Conservation (phyloP, 1,284 basidiomycete genomes). For the Somion occarium region DNA sequence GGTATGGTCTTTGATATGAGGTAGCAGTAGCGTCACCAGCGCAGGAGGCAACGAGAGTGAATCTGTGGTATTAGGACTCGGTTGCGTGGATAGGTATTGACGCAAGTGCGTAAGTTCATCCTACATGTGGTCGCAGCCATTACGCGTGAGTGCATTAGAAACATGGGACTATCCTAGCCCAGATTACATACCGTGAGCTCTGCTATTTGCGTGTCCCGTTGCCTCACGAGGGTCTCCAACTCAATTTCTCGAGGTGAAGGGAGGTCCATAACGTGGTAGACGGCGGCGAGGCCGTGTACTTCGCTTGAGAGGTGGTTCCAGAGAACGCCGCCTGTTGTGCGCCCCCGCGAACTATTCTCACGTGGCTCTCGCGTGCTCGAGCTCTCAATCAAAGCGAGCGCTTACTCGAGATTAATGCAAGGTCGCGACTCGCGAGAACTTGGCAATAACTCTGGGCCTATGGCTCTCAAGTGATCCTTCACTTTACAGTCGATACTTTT, state of each 20-base stretch:
- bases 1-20: slow-evolving; percentile 48
- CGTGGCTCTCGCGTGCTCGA: slow-evolving; percentile 22
- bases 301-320: slow-evolving; percentile 16
- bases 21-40: slow-evolving; percentile 59
- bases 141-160: slow-evolving; percentile 12
- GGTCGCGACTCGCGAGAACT: no score
- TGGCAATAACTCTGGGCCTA: no score
- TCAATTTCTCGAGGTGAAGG: slow-evolving; percentile 72
- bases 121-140: slow-evolving; percentile 31
- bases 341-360: slow-evolving; percentile 21
- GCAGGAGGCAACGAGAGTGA: slow-evolving; percentile 63
- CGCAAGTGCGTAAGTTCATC: slow-evolving; percentile 67
- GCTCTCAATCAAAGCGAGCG: neutral
- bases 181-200: slow-evolving; percentile 57
- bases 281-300: slow-evolving; percentile 16
- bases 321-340: slow-evolving; percentile 20
- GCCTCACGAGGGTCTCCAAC: slow-evolving; percentile 66
- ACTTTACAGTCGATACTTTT: no score
- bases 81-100: slow-evolving; percentile 54
- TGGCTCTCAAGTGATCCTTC: no score
- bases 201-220: slow-evolving; percentile 64
- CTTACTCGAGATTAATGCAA: no score
- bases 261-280: slow-evolving; percentile 47
- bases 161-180: slow-evolving; percentile 7
- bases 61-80: slow-evolving; percentile 52